Conservation (phyloP, 805 yeast genomes). For the Candida pseudofarinosa region DNA sequence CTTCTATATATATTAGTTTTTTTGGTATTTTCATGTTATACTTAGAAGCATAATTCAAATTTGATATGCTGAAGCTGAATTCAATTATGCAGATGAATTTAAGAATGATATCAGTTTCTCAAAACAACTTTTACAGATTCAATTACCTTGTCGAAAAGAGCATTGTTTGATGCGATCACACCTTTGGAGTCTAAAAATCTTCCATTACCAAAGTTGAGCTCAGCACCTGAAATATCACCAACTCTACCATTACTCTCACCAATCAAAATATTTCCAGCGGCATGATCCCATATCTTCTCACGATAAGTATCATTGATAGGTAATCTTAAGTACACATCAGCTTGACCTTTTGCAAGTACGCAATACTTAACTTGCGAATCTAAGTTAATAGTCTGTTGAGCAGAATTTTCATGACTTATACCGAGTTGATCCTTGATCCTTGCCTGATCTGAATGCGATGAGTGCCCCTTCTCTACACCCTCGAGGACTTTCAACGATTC, state of each 20-base stretch:
- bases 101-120: background rate
- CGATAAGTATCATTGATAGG: conserved; percentile 74
- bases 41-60: background rate
- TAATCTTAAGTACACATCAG: conserved; percentile 85
- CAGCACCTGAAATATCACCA: conserved; percentile 71
- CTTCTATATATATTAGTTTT: background rate
- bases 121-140: conserved; percentile 38
- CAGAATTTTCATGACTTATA: conserved; percentile 46
- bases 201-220: conserved; percentile 81
- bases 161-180: conserved; percentile 74
- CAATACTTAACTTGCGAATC: conserved; percentile 98
- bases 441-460: conserved; percentile 83
- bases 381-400: conserved; percentile 64
- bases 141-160: conserved; percentile 48
- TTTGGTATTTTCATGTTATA: background rate
- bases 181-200: conserved; percentile 82
- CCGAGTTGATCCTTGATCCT: conserved; percentile 61
- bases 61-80: background rate
- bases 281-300: conserved; percentile 99
- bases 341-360: conserved; percentile 83
- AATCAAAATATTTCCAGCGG: conserved; percentile 87
- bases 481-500: conserved; percentile 69
- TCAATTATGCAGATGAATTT: background rate
- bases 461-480: conserved; percentile 94
- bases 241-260: conserved; percentile 91